A percentile compares a stretch with the other conserved stretches of the same genome.
phyloP scores from a whole-genome alignment of 208 protist species.

The Acanthamoeba castellanii region DNA sequence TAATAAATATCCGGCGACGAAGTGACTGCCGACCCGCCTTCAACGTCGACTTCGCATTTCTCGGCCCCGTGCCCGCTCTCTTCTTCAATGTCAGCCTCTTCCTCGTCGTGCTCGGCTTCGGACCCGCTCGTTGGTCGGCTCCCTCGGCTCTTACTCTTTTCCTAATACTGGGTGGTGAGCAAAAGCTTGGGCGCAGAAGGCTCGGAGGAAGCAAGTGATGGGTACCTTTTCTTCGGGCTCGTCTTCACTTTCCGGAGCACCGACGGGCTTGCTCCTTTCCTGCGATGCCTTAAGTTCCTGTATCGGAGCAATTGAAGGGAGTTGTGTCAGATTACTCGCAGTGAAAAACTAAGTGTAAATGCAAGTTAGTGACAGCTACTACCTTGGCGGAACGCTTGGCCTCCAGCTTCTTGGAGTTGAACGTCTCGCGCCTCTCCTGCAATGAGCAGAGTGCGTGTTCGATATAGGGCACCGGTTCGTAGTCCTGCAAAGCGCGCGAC shows the following conservation, averaged over 20 bases:
- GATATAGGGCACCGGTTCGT: conserved; percentile 22
- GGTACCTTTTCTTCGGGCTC: neutral
- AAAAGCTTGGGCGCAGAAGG: neutral
- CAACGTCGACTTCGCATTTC: neutral
- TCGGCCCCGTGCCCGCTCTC: neutral
- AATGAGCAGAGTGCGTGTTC: neutral
- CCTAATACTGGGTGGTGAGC: neutral
- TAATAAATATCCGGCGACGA: conserved; percentile 38
- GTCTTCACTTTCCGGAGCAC: neutral
- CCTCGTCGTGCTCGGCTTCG: neutral
- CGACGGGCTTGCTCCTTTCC: neutral
- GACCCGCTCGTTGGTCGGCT: neutral
- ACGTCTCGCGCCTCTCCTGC: neutral
- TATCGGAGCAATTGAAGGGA: neutral
- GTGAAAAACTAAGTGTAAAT: neutral
- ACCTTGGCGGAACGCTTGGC: neutral
- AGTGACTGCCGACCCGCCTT: neutral
- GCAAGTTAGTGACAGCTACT: neutral
- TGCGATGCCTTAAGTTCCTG: neutral
- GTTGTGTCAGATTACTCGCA: too few species aligned
- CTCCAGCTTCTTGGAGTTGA: neutral
- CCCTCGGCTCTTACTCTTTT: neutral
- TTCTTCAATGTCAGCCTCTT: neutral
- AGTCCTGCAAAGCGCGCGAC: conserved; percentile 3
- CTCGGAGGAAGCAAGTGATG: neutral